These are phyloP conservation scores for Leccinum angustisporum DNA, from an alignment of 1,284 basidiomycete genomes.

Conservation along the genomic window DNA sequence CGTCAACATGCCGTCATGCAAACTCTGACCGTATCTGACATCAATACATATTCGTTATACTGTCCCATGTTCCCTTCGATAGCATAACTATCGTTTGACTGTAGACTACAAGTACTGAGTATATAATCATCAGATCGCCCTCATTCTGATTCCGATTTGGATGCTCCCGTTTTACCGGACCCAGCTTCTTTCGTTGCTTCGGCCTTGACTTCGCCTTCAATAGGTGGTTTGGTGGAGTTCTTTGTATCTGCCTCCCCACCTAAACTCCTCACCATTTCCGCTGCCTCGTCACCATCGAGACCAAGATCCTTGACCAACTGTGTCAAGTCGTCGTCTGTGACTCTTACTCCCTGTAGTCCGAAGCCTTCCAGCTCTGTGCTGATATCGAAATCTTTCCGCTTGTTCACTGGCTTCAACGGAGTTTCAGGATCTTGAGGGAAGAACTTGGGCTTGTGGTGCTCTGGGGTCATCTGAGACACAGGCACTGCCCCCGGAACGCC, in stretches of 20 bases:
- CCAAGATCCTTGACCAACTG: slow-evolving; percentile 72
- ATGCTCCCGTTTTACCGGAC: neutral
- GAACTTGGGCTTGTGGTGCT: slow-evolving; percentile 59
- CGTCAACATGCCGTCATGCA: slow-evolving; percentile 33
- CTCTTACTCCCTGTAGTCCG: slow-evolving; percentile 72
- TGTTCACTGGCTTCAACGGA: slow-evolving; percentile 54
- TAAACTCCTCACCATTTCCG: slow-evolving; percentile 63
- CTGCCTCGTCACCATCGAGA: slow-evolving; percentile 69
- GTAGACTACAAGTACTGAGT: slow-evolving; percentile 3
- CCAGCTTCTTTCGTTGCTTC: slow-evolving; percentile 1
- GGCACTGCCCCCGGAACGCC: slow-evolving; percentile 76
- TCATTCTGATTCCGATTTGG: slow-evolving; percentile 3
- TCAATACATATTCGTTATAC: neutral
- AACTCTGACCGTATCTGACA: slow-evolving; percentile 19
- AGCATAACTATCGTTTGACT: slow-evolving; percentile 1
- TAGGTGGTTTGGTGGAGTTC: slow-evolving; percentile 1
- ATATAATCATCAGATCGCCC: slow-evolving; percentile 2
- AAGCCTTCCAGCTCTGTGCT: slow-evolving; percentile 64
- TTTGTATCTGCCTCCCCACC: slow-evolving; percentile 25
- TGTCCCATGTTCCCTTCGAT: neutral
- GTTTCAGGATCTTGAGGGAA: slow-evolving; percentile 49
- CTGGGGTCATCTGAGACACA: slow-evolving; percentile 77
- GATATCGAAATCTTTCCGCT: slow-evolving; percentile 57
- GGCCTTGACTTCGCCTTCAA: neutral
- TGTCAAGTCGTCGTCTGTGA: slow-evolving; percentile 70